phyloP scores from a whole-genome alignment of 1,284 basidiomycete species.

The Pyrrhoderma lamaoense region DNA sequence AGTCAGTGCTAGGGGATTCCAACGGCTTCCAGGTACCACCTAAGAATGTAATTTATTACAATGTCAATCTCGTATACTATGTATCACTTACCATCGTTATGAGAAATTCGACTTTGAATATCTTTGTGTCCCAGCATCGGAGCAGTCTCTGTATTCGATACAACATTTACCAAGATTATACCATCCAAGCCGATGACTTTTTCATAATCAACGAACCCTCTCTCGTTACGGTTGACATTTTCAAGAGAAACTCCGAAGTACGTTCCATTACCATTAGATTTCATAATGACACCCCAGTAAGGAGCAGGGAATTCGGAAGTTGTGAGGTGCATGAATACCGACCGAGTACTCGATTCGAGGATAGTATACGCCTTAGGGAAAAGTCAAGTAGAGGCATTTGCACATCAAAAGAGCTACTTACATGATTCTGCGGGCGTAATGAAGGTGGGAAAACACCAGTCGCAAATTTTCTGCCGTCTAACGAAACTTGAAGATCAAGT shows the following conservation, averaged over 20 bases:
- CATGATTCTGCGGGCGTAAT: conserved; percentile 83
- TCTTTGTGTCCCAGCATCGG: conserved; percentile 67
- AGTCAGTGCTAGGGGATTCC: conserved; percentile 70
- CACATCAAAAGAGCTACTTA: conserved; percentile 31
- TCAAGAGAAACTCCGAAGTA: conserved; percentile 87
- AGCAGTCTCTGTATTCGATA: conserved; percentile 77
- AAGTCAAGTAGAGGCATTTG: conserved; percentile 2
- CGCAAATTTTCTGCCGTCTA: conserved; percentile 84
- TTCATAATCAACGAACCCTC: conserved; percentile 95
- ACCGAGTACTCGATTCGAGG: conserved; percentile 87
- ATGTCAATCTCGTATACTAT: too few species aligned
- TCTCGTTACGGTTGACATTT: conserved; percentile 82
- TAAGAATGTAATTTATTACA: too few species aligned
- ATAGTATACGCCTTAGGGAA: conserved; percentile 82
- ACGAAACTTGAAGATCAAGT: conserved; percentile 82
- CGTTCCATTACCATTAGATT: conserved; percentile 97
- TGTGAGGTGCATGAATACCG: conserved; percentile 94
- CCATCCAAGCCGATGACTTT: conserved; percentile 96
- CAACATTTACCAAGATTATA: conserved; percentile 89
- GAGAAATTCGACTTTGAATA: conserved; percentile 84
- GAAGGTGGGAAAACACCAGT: conserved; percentile 84
- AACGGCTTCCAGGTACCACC: conserved; percentile 86
- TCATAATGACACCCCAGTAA: conserved; percentile 90
- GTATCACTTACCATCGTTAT: conserved; percentile 76
- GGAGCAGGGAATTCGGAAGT: conserved; percentile 70